Percentiles rank a stretch among this genome's conserved stretches.
These are phyloP conservation scores for Zhuliangozyma parablackwelliae DNA, from an alignment of 1,139 yeast genomes.

Conservation along the genomic window DNA sequence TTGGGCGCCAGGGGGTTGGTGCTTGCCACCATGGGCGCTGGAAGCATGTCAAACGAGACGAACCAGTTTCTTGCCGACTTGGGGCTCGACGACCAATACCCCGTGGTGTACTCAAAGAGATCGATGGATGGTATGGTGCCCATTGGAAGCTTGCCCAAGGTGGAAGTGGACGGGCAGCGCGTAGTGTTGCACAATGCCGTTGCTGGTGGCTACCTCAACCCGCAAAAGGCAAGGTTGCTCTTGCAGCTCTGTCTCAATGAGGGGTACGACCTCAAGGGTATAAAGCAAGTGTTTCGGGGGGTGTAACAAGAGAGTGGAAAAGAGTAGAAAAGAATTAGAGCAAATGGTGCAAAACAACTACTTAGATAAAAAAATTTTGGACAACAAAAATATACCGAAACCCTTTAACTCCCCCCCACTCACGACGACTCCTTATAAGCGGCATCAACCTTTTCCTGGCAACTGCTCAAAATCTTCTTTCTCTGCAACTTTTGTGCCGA, in stretches of 20 bases:
- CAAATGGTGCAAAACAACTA: neutral
- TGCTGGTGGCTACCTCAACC: conserved; percentile 66
- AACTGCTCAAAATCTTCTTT: conserved; percentile 75
- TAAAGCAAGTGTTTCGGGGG: conserved; percentile 45
- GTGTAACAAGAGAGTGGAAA: conserved; percentile 12
- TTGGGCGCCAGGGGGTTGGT: conserved; percentile 51
- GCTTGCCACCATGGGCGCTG: conserved; percentile 71
- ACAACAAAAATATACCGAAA: neutral
- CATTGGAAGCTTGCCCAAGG: conserved; percentile 38
- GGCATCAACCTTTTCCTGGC: conserved; percentile 53
- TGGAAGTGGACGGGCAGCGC: conserved; percentile 20
- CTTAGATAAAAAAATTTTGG: neutral
- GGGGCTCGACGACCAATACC: conserved; percentile 30
- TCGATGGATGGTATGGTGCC: conserved; percentile 48
- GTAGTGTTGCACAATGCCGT: conserved; percentile 21
- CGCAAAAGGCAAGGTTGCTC: conserved; percentile 60
- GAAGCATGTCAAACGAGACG: conserved; percentile 52
- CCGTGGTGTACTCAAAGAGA: conserved; percentile 61
- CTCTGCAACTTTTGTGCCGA: conserved; percentile 96
- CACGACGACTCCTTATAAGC: conserved; percentile 34
- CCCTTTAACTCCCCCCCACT: neutral
- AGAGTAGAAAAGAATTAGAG: no score
- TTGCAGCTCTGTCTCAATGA: conserved; percentile 54
- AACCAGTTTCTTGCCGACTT: conserved; percentile 36
- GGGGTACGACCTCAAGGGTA: conserved; percentile 34